phyloP scores from a whole-genome alignment of 345 rosid genomes.

The Atalantia buxifolia region DNA sequence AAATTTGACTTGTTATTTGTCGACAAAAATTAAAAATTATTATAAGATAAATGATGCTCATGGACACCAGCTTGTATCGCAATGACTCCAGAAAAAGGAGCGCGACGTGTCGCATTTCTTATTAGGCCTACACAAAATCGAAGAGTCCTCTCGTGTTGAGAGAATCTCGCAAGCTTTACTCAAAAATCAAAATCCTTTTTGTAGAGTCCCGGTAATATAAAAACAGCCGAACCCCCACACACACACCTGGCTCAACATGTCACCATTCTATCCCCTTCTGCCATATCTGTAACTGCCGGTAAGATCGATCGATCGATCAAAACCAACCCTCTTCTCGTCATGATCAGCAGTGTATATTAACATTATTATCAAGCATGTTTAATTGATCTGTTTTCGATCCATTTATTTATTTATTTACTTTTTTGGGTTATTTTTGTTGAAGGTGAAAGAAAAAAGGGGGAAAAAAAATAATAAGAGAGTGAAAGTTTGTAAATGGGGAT shows the following conservation, averaged over 20 bases:
- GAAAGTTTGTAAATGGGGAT: slow-evolving; percentile 52
- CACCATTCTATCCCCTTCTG: background rate
- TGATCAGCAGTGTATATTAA: too few species aligned
- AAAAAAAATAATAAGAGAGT: background rate
- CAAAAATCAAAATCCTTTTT: too few species aligned
- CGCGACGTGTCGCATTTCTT: too few species aligned
- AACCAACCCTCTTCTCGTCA: background rate
- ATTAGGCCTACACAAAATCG: too few species aligned
- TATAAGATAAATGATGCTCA: too few species aligned
- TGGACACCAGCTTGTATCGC: too few species aligned
- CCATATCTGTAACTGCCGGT: slow-evolving; percentile 5
- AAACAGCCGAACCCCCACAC: background rate
- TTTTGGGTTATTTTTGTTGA: background rate
- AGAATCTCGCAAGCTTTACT: too few species aligned
- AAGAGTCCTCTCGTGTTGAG: too few species aligned
- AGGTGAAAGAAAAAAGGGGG: background rate
- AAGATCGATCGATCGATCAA: slow-evolving; percentile 12
- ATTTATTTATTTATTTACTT: background rate
- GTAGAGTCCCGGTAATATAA: too few species aligned
- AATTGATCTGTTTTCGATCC: background rate
- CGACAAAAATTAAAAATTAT: too few species aligned
- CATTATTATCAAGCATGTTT: background rate
- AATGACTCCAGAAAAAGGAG: too few species aligned
- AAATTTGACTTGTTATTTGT: too few species aligned
- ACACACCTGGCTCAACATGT: background rate